A percentile compares a stretch with the other conserved stretches of the same genome.
These are phyloP conservation scores for Fusarium burgessii DNA, from an alignment of 2,329 filamentous ascomycete species.

Conservation along the genomic window DNA sequence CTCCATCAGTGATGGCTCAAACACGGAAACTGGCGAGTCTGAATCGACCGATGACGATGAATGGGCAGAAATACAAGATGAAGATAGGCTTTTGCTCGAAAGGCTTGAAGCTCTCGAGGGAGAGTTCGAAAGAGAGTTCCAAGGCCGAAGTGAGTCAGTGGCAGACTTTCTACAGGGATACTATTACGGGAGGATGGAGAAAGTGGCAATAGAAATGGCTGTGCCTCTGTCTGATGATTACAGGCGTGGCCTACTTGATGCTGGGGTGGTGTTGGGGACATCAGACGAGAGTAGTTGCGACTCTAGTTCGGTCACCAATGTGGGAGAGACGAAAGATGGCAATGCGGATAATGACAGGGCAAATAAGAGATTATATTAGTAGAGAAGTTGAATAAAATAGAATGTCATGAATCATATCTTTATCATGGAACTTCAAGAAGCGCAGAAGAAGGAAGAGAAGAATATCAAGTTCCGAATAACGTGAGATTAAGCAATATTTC, in stretches of 20 bases:
- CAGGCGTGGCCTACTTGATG: not conserved
- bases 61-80: not conserved
- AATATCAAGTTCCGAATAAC: too few relatives aligned
- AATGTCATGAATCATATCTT: too few relatives aligned
- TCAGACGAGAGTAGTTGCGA: not conserved
- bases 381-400: too few relatives aligned
- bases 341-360: too few relatives aligned
- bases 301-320: too few relatives aligned
- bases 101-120: not conserved
- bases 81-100: not conserved
- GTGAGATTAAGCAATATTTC: too few relatives aligned
- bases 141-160: not conserved
- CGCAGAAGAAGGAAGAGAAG: too few relatives aligned
- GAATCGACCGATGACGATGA: not conserved
- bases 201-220: not conserved
- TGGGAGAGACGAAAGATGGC: too few relatives aligned
- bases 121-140: not conserved
- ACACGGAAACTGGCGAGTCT: too few relatives aligned
- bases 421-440: too few relatives aligned
- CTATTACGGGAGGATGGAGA: not conserved
- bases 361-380: too few relatives aligned
- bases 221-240: rapidly evolving
- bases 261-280: not conserved
- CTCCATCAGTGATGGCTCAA: not conserved
- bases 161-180: rapidly evolving